These are phyloP conservation scores for Saxophila tyrrhenica DNA, from an alignment of 495 filamentous ascomycete genomes.

Conservation along the genomic window DNA sequence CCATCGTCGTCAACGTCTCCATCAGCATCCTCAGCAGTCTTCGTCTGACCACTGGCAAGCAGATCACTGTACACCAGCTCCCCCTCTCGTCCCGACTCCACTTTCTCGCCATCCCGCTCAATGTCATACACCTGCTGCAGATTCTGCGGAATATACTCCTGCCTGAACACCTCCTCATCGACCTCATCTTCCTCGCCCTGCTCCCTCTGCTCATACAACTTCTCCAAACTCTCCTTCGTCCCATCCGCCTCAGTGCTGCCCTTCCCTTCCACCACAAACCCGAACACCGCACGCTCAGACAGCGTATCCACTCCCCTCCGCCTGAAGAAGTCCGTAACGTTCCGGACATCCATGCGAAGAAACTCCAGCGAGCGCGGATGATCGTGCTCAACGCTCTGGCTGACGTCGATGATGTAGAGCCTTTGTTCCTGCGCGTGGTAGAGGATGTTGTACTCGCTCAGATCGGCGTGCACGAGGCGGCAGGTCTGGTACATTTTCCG, in stretches of 20 bases:
- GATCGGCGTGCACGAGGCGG: constrained; percentile 83
- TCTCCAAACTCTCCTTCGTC: constrained; percentile 41
- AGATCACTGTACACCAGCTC: constrained; percentile 72
- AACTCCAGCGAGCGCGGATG: constrained; percentile 88
- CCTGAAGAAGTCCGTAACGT: constrained; percentile 81
- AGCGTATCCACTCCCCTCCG: constrained; percentile 71
- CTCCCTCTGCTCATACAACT: constrained; percentile 37
- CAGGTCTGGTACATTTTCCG: constrained; percentile 83
- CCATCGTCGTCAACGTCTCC: constrained; percentile 32
- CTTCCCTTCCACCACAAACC: constrained; percentile 57
- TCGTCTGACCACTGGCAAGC: constrained; percentile 37
- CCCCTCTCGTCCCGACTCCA: constrained; percentile 57
- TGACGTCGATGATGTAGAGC: constrained; percentile 92
- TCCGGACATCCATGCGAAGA: constrained; percentile 94
- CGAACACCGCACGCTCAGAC: constrained; percentile 60
- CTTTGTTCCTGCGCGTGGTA: constrained; percentile 60
- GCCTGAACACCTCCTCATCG: constrained; percentile 82
- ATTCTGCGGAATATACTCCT: constrained; percentile 90
- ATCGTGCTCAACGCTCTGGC: constrained; percentile 91
- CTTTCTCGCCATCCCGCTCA: constrained; percentile 72
- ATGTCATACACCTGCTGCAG: constrained; percentile 92
- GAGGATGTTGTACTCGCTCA: constrained; percentile 94
- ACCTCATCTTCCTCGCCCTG: constrained; percentile 37
- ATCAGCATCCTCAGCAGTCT: constrained; percentile 18
- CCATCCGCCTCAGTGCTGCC: constrained; percentile 36